These are phyloP conservation scores for Thymus quinquecostatus DNA, from an alignment of 257 asterid genomes.

Conservation along the genomic window DNA sequence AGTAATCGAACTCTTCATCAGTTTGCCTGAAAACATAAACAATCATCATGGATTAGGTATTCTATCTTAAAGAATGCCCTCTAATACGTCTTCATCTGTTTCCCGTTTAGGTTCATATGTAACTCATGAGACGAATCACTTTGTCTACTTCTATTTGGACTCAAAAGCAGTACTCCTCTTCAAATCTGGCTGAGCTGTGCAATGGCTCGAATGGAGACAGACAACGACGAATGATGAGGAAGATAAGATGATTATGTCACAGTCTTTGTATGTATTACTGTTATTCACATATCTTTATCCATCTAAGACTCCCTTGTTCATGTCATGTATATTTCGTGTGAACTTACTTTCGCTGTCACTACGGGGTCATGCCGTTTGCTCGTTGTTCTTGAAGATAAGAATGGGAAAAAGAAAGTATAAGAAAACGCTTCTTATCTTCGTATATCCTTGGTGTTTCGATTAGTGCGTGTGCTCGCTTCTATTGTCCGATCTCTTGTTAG, in stretches of 20 bases:
- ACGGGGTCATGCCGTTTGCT: constrained; percentile 16
- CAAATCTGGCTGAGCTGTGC: constrained; percentile 82
- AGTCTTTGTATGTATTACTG: constrained; percentile 48
- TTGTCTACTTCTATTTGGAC: constrained; percentile 98
- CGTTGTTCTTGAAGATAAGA: constrained; percentile 28
- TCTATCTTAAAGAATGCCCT: not conserved
- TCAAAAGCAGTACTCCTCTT: constrained; percentile 90
- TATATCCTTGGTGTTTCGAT: too few species aligned
- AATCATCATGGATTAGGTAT: constrained; percentile 10
- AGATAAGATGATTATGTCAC: constrained; percentile 34
- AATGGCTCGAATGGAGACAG: constrained; percentile 28
- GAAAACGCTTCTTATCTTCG: not conserved
- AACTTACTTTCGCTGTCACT: constrained; percentile 22
- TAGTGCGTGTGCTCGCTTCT: not conserved
- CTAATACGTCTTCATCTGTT: constrained; percentile 26
- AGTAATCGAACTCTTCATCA: not conserved
- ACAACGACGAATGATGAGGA: constrained; percentile 26
- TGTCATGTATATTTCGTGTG: constrained; percentile 60
- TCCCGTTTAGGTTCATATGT: constrained; percentile 79
- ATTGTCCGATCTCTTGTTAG: not conserved
- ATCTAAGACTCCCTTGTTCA: constrained; percentile 46
- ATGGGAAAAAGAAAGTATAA: constrained; percentile 9
- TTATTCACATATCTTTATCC: constrained; percentile 39
- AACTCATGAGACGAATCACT: constrained; percentile 98
- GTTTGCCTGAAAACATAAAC: not conserved